Evolutionary conservation across 768 basidiomycete species (phyloP), one percentile per base, ranked within the genome.

Genomic region (Boletus rufocinnamomeus): DNA sequence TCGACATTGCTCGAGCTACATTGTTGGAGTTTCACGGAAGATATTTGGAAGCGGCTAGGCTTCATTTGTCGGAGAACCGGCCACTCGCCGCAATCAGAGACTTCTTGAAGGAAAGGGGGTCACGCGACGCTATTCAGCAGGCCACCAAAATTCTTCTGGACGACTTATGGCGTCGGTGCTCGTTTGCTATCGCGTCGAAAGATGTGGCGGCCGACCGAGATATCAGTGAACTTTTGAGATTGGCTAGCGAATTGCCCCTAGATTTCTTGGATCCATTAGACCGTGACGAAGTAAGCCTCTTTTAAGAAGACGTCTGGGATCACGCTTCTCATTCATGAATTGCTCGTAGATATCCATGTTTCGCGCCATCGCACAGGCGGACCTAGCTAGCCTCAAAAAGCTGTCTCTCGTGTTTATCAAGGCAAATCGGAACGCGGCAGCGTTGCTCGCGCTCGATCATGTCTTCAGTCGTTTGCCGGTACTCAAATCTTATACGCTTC

Each of bases 41-140:
- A 59, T 75, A 69, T 46, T 53, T 61, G 1, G 82, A 86, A 35
- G 86, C 86, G 0, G 84, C 84, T 1, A 75, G 81, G 21, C 63
- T 85, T 19, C 78, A 83, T 62, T 59, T 83, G 5, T 67, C 70
- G 0, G 80, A 84, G 60, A 83, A 82, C 14, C 76, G 80, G 1
- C 68, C 67, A 0, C 34, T 76, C 2, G 77, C 82, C 16, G 86
- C 85, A 0, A 79, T 85, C 14, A 70, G 65, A 16, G 65, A 81
- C 3, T 69, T 84, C 43, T 62, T 84, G 5, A 66, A 71, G 38
- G 77, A 80, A 35, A 61, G 30, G 6, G 50, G 47, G 0, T 72
- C 70, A 14, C 47, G 43, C 3, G 28, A 67, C 0, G 79, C 78
- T 1, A 60, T 67, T 16, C 60, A 56, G 23, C 71, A 66, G 43